phyloP scores from a whole-genome alignment of 495 filamentous ascomycete species.

The Cercophora samala region DNA sequence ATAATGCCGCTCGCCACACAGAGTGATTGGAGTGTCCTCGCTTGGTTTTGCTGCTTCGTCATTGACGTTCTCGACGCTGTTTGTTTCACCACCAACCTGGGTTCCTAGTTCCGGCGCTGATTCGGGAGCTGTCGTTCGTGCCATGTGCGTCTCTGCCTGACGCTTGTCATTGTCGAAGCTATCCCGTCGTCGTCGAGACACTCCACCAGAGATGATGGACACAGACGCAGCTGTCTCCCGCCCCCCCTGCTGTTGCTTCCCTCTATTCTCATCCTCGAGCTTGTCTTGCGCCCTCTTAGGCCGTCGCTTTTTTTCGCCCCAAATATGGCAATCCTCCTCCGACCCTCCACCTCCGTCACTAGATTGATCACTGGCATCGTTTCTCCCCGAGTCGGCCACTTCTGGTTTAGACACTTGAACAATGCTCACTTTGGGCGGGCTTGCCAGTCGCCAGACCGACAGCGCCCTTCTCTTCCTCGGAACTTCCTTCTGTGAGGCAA shows the following conservation, averaged over 20 bases:
- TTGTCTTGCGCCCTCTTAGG: no score
- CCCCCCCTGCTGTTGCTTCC: not conserved
- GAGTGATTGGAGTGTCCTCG: not conserved
- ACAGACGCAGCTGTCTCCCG: not conserved
- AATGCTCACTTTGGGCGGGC: not conserved
- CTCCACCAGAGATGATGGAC: not conserved
- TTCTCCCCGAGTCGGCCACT: not conserved
- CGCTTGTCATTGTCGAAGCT: no score
- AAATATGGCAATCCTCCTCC: not conserved
- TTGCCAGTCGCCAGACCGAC: not conserved
- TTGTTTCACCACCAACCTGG: no score
- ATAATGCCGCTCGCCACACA: conserved; percentile 14
- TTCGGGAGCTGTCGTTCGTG: no score
- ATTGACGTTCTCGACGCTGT: not conserved
- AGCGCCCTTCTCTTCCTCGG: conserved; percentile 1
- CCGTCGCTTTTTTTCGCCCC: not conserved
- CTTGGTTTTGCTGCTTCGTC: not conserved
- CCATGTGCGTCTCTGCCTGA: no score
- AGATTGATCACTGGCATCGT: not conserved
- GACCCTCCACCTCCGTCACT: not conserved
- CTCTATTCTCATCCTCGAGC: not conserved
- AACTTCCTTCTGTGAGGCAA: not conserved
- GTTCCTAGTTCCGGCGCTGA: no score
- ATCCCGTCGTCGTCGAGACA: not conserved
- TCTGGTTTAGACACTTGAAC: not conserved